phyloP scores from a whole-genome alignment of 1,284 basidiomycete species.

The Malassezia caprae region DNA sequence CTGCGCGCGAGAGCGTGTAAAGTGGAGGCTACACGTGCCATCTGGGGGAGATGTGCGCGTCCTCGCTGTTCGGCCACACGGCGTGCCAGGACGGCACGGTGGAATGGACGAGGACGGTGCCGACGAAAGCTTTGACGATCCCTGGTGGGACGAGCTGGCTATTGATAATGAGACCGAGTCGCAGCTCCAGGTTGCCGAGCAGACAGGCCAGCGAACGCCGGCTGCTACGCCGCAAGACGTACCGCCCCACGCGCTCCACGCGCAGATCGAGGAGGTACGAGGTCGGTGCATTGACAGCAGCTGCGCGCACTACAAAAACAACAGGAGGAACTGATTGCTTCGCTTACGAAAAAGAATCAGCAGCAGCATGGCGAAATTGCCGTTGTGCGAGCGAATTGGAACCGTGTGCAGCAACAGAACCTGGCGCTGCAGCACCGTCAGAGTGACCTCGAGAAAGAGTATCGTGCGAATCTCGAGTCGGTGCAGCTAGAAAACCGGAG shows the following conservation, averaged over 20 bases:
- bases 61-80: neutral
- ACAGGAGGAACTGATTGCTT: slow-evolving; percentile 23
- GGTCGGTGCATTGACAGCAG: neutral
- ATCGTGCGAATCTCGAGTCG: slow-evolving; percentile 21
- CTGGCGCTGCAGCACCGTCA: slow-evolving; percentile 25
- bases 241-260: slow-evolving; percentile 6
- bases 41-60: neutral
- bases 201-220: neutral
- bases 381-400: slow-evolving; percentile 32
- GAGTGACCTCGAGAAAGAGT: slow-evolving; percentile 23
- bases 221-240: neutral
- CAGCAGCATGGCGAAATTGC: slow-evolving; percentile 31
- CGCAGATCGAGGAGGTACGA: slow-evolving; percentile 20
- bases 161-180: slow-evolving; percentile 11
- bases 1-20: neutral
- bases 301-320: slow-evolving; percentile 20
- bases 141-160: slow-evolving; percentile 16
- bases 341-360: slow-evolving; percentile 23
- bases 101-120: neutral
- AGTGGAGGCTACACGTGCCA: neutral
- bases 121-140: slow-evolving; percentile 14
- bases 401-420: slow-evolving; percentile 26
- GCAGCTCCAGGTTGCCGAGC: slow-evolving; percentile 14
- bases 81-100: neutral
- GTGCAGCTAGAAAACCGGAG: slow-evolving; percentile 27